Base-by-base conservation (phyloP, 306 rosid genomes). In the Leucaena leucocephala region DNA sequence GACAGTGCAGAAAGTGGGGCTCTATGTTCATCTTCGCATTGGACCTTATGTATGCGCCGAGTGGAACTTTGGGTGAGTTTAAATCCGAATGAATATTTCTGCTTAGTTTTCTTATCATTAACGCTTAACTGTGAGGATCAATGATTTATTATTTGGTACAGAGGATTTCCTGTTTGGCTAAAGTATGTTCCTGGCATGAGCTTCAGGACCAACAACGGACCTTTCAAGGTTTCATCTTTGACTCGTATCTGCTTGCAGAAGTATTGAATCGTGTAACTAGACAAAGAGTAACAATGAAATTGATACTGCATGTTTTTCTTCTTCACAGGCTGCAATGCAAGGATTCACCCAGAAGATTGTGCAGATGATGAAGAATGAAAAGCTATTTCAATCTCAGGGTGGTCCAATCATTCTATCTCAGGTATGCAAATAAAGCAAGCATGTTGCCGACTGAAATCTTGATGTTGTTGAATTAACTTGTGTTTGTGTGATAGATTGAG, bases 91-190 rank as follows among this genome's bases (percentile, higher is more conserved):
- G 48, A 54, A 80, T 17, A 15, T 43, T 71, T 45, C 48, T 27
- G 58, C 62, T 79, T 43, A 55, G 52, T 84, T 80, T 65, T 49
- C 50, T 49, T 3, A 12, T 39, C 42, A 35, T 75, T 16, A 59
- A 38, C 76, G 33, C 50, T 72, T 36, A 54, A 54, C 3, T 63
- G 17, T 27, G 68, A 49, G 45, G 69, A 14, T 58, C 68, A 72
- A 80, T 85, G 38, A 58, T 76, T 49, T 17, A 48, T 43, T 15
- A 48, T 43, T 15, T 74, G 76, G 59, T 74, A 72, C 81, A 95
- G 99, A 84, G 99, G 99, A 75, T 90, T 95, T 81, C 99, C 98
- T 70, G 97, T 95, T 76, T 95, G 99, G 99, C 89, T 95, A 74
- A 95, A 95, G 88, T 93, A 86, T 86, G 96, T 91, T 63, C 99